phyloP scores from a whole-genome alignment of 306 rosid genomes.

The Cajanus cajan region DNA sequence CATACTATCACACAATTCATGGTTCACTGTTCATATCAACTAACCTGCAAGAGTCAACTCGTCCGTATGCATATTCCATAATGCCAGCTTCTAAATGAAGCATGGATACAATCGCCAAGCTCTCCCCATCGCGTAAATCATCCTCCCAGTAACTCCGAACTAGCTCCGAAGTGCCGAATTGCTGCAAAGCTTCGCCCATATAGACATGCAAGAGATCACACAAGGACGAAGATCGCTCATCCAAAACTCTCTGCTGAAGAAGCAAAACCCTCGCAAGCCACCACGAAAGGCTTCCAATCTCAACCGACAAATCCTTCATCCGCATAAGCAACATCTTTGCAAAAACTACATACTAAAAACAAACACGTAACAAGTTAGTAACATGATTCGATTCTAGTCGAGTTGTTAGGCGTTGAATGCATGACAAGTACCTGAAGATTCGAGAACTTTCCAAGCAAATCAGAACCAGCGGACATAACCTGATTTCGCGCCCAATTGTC shows the following conservation, averaged over 20 bases:
- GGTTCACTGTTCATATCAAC: not conserved
- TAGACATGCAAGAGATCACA: slow-evolving; percentile 72
- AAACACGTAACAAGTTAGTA: not conserved
- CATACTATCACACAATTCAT: not conserved
- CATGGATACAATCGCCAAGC: slow-evolving; percentile 56
- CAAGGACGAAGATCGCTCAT: slow-evolving; percentile 77
- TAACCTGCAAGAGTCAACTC: slow-evolving; percentile 91
- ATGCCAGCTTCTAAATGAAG: slow-evolving; percentile 83
- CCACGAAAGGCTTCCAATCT: slow-evolving; percentile 71
- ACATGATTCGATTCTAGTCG: not conserved
- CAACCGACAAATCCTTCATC: slow-evolving; percentile 61
- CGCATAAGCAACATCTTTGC: slow-evolving; percentile 77
- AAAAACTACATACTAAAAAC: slow-evolving; percentile 74
- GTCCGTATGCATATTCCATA: slow-evolving; percentile 72
- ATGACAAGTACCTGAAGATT: slow-evolving; percentile 67
- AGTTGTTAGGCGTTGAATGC: not conserved
- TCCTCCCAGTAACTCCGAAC: slow-evolving; percentile 64
- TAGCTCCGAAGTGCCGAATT: slow-evolving; percentile 57
- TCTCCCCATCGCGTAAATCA: slow-evolving; percentile 51
- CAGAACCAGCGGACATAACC: slow-evolving; percentile 88
- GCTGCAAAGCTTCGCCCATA: slow-evolving; percentile 46
- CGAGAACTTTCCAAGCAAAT: slow-evolving; percentile 79
- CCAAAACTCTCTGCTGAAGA: slow-evolving; percentile 78
- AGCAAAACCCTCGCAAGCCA: slow-evolving; percentile 81
- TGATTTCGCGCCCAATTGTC: slow-evolving; percentile 88